These are phyloP conservation scores for Pulveroboletus sp. DNA, from an alignment of 768 basidiomycete species.

Conservation along the genomic window DNA sequence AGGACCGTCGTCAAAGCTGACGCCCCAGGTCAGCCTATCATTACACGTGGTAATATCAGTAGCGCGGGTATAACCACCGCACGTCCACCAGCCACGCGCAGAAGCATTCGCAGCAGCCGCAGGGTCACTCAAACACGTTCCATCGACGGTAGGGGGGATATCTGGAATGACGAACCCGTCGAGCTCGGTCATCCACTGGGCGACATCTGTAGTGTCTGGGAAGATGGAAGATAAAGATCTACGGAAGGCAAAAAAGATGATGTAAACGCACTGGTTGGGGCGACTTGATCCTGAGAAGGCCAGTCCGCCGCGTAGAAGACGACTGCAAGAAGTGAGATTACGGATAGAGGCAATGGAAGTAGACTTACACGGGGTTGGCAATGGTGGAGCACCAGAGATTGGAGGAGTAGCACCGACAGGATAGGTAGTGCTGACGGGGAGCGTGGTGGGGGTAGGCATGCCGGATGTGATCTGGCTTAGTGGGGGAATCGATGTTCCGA, in stretches of 20 bases:
- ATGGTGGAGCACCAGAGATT: slow-evolving; percentile 56
- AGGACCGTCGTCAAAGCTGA: slow-evolving; percentile 88
- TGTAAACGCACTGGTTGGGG: slow-evolving; percentile 48
- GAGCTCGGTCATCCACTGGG: slow-evolving; percentile 72
- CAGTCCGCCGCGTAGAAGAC: slow-evolving; percentile 45
- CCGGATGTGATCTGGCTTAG: slow-evolving; percentile 56
- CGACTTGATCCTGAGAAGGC: slow-evolving; percentile 59
- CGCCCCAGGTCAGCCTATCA: slow-evolving; percentile 68
- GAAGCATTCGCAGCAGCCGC: slow-evolving; percentile 50
- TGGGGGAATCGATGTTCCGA: slow-evolving; percentile 50
- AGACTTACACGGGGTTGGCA: slow-evolving; percentile 60
- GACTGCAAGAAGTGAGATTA: slow-evolving; percentile 31
- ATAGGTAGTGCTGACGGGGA: slow-evolving; percentile 49
- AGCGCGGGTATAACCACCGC: slow-evolving; percentile 60
- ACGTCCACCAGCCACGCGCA: slow-evolving; percentile 88
- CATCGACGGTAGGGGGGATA: slow-evolving; percentile 56
- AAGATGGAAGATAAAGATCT: not conserved
- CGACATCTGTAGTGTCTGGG: slow-evolving; percentile 44
- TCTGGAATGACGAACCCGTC: slow-evolving; percentile 66
- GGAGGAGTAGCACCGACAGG: slow-evolving; percentile 58
- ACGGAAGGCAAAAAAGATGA: not conserved
- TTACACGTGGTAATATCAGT: slow-evolving; percentile 67
- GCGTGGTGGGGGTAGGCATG: slow-evolving; percentile 51
- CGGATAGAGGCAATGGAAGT: not conserved
- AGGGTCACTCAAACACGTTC: slow-evolving; percentile 63